phyloP scores from a whole-genome alignment of 371 early-diverging fungal genomes.

The Syncephalastrum contaminatum region DNA sequence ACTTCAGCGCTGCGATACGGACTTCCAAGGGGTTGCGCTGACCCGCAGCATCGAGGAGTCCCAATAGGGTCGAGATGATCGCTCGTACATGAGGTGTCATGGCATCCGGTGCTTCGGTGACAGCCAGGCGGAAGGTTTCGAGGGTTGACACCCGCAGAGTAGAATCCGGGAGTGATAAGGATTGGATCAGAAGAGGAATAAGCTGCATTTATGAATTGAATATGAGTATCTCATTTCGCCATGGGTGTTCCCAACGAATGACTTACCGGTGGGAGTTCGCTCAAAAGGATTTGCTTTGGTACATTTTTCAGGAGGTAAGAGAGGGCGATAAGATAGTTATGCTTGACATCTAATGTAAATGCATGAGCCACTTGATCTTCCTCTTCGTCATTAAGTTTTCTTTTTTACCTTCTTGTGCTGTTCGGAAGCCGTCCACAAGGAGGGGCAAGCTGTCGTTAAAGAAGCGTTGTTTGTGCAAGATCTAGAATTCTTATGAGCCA shows the following conservation, averaged over 20 bases:
- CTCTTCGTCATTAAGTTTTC: slow-evolving; percentile 70
- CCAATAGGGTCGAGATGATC: slow-evolving; percentile 49
- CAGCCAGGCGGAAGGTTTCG: slow-evolving; percentile 68
- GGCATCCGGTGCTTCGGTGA: slow-evolving; percentile 59
- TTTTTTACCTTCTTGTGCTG: slow-evolving; percentile 34
- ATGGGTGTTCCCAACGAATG: neutral
- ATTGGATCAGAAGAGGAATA: slow-evolving; percentile 73
- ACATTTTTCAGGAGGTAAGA: slow-evolving; percentile 80
- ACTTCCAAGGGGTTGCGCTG: slow-evolving; percentile 42
- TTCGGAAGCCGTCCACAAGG: slow-evolving; percentile 64
- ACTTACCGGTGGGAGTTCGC: slow-evolving; percentile 72
- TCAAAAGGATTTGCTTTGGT: slow-evolving; percentile 79
- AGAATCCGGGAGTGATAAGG: slow-evolving; percentile 61
- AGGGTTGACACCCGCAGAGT: slow-evolving; percentile 74
- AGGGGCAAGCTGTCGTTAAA: slow-evolving; percentile 74
- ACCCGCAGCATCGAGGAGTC: slow-evolving; percentile 28
- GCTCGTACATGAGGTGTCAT: slow-evolving; percentile 58
- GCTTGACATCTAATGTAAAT: slow-evolving; percentile 59
- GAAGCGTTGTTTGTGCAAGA: slow-evolving; percentile 82
- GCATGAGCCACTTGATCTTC: slow-evolving; percentile 41
- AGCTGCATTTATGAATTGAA: slow-evolving; percentile 38
- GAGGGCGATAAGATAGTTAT: slow-evolving; percentile 69
- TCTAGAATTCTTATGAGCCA: slow-evolving; percentile 31
- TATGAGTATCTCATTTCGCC: neutral
- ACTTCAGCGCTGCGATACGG: slow-evolving; percentile 73